Evolutionary conservation across 257 asterid species (phyloP).

Genomic region (Solanum sparsipilum): DNA sequence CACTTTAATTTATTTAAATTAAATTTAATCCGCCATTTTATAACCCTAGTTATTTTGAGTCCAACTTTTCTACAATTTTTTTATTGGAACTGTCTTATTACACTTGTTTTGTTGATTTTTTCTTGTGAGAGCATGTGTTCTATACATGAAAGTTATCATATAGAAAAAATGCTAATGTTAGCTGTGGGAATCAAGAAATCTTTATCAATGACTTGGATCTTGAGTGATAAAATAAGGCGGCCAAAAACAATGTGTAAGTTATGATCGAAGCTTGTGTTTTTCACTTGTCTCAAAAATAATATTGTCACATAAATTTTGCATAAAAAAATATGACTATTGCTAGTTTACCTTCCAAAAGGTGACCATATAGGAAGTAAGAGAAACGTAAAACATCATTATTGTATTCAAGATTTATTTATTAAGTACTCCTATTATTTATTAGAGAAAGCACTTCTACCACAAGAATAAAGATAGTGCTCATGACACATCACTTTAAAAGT

Average conservation of each 20-base stretch:
- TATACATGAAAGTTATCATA: neutral
- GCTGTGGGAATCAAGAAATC: no score
- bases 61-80: neutral
- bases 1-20: neutral
- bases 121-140: neutral
- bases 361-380: neutral
- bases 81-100: neutral
- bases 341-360: neutral
- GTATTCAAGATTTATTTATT: neutral
- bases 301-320: neutral
- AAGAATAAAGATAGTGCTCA: neutral
- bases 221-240: neutral
- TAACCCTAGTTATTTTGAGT: neutral
- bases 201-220: no score
- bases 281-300: neutral
- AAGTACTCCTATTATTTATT: no score
- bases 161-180: neutral
- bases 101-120: neutral
- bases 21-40: neutral
- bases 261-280: neutral
- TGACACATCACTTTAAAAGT: neutral
- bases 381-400: neutral
- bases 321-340: neutral
- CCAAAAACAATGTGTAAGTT: neutral
- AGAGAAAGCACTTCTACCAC: neutral